Base-by-base conservation (phyloP, 2,329 filamentous ascomycete species). In the Fusarium coicis region DNA sequence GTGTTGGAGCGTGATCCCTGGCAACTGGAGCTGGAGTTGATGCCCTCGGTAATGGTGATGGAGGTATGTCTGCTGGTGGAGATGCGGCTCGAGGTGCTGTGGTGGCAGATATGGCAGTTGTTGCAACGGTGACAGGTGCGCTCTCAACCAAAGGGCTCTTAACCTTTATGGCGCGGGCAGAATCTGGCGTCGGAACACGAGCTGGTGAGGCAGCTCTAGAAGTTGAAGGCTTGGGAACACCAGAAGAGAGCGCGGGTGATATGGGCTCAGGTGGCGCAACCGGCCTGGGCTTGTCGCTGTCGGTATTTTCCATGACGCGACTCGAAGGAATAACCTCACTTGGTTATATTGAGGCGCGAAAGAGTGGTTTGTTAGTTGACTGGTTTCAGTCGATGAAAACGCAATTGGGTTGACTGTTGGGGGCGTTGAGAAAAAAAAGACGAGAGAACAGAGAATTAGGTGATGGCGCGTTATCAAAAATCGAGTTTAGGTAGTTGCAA, bases 251-350 rank as follows among this genome's bases (percentile, higher is more conserved):
- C 40, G 74, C 76, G 62, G 76, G 75, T 57, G 76, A 77, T 72
- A 77, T 77, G 71, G 76, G 76, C 64, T 76, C 74, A 70, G 73
- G 64, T 70, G 76, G 74, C 69, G 74, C 75, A 76, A 72, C 70
- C 40, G 70, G 74, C 70, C 72, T 77, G 67, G 74, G 72, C 70
- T 76, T 75, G 66, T 77, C 76, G 61, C 62, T 62, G 62, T 76
- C 72, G 60, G 63, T 63, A 68, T 59, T 74, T 63, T 78, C 73
- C 74, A 77, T 78, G 68, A 75, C 71, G 68, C 61, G 64, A 68
- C 61, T 65, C 59, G 57, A 63, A 66, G 49, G 44, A 66, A 67
- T 57, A 49, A 49, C 43, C 53, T 56, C 47, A 23, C 43, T 49
- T 39, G 64, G 30, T 16, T 34, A 73, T 73, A 46, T 36, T 63